Percentiles rank a stretch among this genome's conserved stretches.
phyloP scores from a whole-genome alignment of 2,329 filamentous ascomycete species.

The Ploettnerulaceae sp. region DNA sequence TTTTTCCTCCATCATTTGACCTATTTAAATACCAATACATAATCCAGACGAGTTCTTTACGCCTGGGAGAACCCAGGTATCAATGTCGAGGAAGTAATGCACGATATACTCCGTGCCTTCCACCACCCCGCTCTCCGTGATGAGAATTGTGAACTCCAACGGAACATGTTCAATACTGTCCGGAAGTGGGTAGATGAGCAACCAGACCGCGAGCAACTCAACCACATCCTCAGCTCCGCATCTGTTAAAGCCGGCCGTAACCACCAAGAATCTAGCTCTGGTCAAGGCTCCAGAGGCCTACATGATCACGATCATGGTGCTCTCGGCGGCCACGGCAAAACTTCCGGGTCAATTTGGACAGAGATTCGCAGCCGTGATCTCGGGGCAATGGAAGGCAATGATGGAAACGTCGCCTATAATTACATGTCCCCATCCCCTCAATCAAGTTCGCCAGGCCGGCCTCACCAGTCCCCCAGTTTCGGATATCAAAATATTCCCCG shows the following conservation, averaged over 20 bases:
- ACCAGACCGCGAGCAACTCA: slow-evolving; percentile 61
- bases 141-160: slow-evolving; percentile 71
- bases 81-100: slow-evolving; percentile 74
- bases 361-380: slow-evolving; percentile 57
- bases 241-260: slow-evolving; percentile 82
- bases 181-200: slow-evolving; percentile 72
- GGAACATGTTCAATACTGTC: slow-evolving; percentile 84
- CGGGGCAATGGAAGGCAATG: slow-evolving; percentile 47
- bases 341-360: slow-evolving; percentile 55
- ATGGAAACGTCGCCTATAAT: slow-evolving; percentile 36
- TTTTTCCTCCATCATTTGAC: slow-evolving; percentile 35
- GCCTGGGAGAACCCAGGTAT: slow-evolving; percentile 88
- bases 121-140: slow-evolving; percentile 85
- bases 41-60: slow-evolving; percentile 68
- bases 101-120: slow-evolving; percentile 77
- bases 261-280: slow-evolving; percentile 43
- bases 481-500: slow-evolving; percentile 25
- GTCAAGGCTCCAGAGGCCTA: slow-evolving; percentile 35
- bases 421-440: slow-evolving; percentile 24
- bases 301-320: slow-evolving; percentile 33
- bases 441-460: slow-evolving; percentile 21
- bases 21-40: slow-evolving; percentile 23
- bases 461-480: slow-evolving; percentile 25
- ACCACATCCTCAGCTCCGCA: slow-evolving; percentile 73
- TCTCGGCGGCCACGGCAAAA: slow-evolving; percentile 48